Evolutionary conservation across 2,329 filamentous ascomycete species (phyloP).

Genomic region (Aspergillus arachidicola): DNA sequence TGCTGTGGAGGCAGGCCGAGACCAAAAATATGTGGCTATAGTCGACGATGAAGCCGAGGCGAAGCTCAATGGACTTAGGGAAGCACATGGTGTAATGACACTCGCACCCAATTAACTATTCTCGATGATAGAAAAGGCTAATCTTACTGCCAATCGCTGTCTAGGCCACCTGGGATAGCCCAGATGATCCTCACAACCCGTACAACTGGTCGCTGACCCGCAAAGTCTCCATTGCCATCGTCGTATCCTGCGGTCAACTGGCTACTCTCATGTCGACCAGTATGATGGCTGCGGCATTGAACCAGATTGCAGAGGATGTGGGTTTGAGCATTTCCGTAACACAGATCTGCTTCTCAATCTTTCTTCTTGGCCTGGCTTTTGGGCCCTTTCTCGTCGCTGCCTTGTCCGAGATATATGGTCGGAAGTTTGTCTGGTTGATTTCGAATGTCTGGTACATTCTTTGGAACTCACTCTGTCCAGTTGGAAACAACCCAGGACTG

Average conservation of each 20-base stretch:
- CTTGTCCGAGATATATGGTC: conserved; percentile 9
- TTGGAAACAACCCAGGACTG: conserved; percentile 1
- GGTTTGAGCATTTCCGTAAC: not conserved
- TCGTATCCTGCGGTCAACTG: conserved; percentile 4
- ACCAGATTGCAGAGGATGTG: not conserved
- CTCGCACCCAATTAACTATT: too few relatives aligned
- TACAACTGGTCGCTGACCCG: conserved; percentile 3
- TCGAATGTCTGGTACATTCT: conserved; percentile 7
- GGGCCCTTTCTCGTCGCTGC: conserved; percentile 6
- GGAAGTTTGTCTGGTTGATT: not conserved
- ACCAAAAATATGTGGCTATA: not conserved
- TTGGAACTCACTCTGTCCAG: conserved; percentile 8
- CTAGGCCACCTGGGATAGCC: conserved; percentile 8
- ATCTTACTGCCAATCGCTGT: not conserved
- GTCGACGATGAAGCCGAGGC: not conserved
- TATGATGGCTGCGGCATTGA: conserved; percentile 9
- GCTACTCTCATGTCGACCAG: conserved; percentile 7
- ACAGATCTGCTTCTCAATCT: conserved; percentile 6
- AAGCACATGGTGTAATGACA: not conserved
- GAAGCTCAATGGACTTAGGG: not conserved
- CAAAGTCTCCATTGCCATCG: conserved; percentile 5
- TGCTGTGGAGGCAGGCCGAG: not conserved
- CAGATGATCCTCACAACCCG: conserved; percentile 5
- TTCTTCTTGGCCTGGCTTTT: conserved; percentile 2
- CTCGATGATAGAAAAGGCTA: not conserved